Conservation (phyloP, 257 asterid genomes). For the Gentiana dahurica region DNA sequence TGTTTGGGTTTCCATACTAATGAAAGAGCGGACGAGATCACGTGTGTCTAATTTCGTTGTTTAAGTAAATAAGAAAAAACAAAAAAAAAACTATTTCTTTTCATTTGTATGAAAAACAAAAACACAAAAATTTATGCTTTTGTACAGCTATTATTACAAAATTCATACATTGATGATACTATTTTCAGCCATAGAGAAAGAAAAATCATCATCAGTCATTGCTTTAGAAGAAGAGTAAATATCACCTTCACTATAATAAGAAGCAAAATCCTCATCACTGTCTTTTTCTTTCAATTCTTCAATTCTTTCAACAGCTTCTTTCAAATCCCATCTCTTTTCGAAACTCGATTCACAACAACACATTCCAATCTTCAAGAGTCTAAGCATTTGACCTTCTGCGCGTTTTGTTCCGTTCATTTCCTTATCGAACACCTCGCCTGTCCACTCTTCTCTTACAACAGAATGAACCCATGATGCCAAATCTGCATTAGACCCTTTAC, state of each 20-base stretch:
- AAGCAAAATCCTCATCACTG: constrained; percentile 21
- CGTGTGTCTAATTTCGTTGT: no score
- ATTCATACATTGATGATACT: no score
- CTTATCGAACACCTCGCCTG: constrained; percentile 59
- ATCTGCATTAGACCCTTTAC: constrained; percentile 38
- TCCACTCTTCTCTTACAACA: constrained; percentile 66
- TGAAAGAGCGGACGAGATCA: no score
- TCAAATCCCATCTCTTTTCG: constrained; percentile 43
- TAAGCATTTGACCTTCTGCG: constrained; percentile 48
- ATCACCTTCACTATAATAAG: constrained; percentile 36
- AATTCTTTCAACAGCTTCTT: constrained; percentile 37
- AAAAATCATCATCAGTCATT: constrained; percentile 31
- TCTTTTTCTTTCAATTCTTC: constrained; percentile 44
- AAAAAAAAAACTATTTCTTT: no score
- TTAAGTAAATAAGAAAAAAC: no score
- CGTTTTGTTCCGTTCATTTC: constrained; percentile 25
- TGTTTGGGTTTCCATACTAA: no score
- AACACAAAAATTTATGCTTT: no score
- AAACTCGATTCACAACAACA: constrained; percentile 50
- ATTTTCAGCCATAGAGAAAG: constrained; percentile 19
- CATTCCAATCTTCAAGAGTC: constrained; percentile 60
- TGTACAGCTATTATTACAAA: no score
- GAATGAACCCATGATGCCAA: constrained; percentile 59
- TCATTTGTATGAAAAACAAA: no score
- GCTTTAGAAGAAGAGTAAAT: constrained; percentile 29